Evolutionary conservation across 345 rosid species (phyloP).

Genomic region (Citrus mangshanensis): DNA sequence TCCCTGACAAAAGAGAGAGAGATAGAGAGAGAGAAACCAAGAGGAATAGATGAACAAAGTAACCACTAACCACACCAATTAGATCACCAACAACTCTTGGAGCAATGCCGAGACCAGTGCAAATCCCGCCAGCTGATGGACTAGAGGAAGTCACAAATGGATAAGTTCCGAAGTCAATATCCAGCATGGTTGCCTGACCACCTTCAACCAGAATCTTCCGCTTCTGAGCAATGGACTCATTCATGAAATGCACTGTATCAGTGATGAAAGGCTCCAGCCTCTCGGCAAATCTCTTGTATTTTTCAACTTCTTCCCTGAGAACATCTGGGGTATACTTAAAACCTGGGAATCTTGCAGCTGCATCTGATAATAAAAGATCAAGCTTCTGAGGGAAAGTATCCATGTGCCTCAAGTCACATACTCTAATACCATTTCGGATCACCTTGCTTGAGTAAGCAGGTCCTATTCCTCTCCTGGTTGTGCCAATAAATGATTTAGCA

Average conservation of each 20-base stretch:
- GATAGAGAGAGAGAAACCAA: not conserved
- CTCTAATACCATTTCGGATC: constrained; percentile 88
- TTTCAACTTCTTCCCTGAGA: constrained; percentile 86
- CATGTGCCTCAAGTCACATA: constrained; percentile 89
- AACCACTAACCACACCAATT: constrained; percentile 77
- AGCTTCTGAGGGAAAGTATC: constrained; percentile 92
- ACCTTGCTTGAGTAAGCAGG: constrained; percentile 85
- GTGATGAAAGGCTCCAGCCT: constrained; percentile 86
- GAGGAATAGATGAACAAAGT: constrained; percentile 3
- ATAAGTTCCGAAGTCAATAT: constrained; percentile 92
- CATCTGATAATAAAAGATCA: constrained; percentile 68
- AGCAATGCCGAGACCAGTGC: constrained; percentile 93
- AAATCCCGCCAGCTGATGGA: constrained; percentile 97
- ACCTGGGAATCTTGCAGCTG: constrained; percentile 67
- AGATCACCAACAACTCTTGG: constrained; percentile 91
- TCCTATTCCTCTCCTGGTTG: constrained; percentile 94
- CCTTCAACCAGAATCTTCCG: constrained; percentile 94
- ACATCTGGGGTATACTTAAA: constrained; percentile 68
- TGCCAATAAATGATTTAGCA: constrained; percentile 85
- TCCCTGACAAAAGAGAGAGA: not conserved
- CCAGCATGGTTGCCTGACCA: constrained; percentile 98
- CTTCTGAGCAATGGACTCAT: constrained; percentile 69
- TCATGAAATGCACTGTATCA: constrained; percentile 84
- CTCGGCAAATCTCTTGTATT: constrained; percentile 85
- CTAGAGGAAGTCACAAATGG: constrained; percentile 98